Evolutionary conservation across 495 filamentous ascomycete genomes (phyloP).

Genomic region (Penicillium coprophilum): DNA sequence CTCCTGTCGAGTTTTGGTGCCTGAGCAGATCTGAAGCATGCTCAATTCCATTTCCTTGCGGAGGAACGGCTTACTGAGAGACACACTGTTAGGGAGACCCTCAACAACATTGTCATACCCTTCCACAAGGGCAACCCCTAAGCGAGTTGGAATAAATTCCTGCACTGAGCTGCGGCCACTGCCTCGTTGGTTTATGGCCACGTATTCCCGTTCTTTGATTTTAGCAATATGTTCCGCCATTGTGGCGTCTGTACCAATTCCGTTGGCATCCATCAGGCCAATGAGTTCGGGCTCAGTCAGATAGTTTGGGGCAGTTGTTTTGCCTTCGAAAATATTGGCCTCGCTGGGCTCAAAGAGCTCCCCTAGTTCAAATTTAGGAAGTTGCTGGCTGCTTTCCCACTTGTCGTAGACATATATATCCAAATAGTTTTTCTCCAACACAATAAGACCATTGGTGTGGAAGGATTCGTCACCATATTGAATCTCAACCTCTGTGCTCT

Average conservation of each 20-base stretch:
- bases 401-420: slow-evolving; percentile 96
- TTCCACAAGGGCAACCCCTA: slow-evolving; percentile 87
- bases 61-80: slow-evolving; percentile 93
- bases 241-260: slow-evolving; percentile 96
- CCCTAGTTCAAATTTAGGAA: slow-evolving; percentile 73
- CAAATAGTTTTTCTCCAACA: slow-evolving; percentile 86
- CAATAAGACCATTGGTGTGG: slow-evolving; percentile 75
- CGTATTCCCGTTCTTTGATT: slow-evolving; percentile 87
- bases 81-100: slow-evolving; percentile 71
- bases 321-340: slow-evolving; percentile 82
- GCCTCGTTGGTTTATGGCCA: slow-evolving; percentile 59
- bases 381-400: slow-evolving; percentile 82
- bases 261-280: slow-evolving; percentile 96
- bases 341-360: slow-evolving; percentile 88
- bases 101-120: slow-evolving; percentile 82
- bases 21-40: slow-evolving; percentile 94
- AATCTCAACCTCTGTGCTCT: slow-evolving; percentile 80
- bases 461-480: slow-evolving; percentile 83
- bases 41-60: slow-evolving; percentile 95
- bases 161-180: slow-evolving; percentile 59
- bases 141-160: slow-evolving; percentile 86
- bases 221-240: slow-evolving; percentile 99
- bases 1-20: slow-evolving; percentile 66
- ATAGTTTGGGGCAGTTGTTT: slow-evolving; percentile 79
- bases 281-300: slow-evolving; percentile 97